Conservation (phyloP, 352 stramenopile genomes). For the Globisporangium cystogenes region DNA sequence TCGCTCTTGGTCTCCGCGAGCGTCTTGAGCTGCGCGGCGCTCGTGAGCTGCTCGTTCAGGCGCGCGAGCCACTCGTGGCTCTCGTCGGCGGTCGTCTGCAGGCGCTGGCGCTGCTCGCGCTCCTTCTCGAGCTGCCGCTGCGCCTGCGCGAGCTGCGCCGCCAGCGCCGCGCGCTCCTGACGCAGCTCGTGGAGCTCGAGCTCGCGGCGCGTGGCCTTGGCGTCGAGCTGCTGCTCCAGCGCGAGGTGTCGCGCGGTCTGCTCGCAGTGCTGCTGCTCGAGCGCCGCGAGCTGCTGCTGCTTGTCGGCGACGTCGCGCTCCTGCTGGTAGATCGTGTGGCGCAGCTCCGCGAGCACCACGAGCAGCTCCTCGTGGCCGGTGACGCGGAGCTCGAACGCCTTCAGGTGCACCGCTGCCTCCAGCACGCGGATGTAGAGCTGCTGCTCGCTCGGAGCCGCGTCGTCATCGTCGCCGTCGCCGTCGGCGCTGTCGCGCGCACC, state of each 20-base stretch:
- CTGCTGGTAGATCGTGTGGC: conserved; percentile 73
- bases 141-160: conserved; percentile 20
- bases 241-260: conserved; percentile 18
- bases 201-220: conserved; percentile 15
- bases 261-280: conserved; percentile 19
- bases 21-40: conserved; percentile 21
- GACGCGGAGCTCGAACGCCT: conserved; percentile 58
- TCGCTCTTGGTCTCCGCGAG: conserved; percentile 19
- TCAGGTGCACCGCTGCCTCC: conserved; percentile 70
- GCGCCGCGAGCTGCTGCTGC: conserved; percentile 3
- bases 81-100: conserved; percentile 14
- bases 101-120: conserved; percentile 9
- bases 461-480: neutral
- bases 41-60: conserved; percentile 15
- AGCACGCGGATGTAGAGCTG: conserved; percentile 67
- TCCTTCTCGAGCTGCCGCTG: conserved; percentile 26
- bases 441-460: conserved; percentile 24
- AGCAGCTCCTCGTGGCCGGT: conserved; percentile 74
- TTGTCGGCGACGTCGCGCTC: conserved; percentile 46
- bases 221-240: conserved; percentile 16
- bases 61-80: conserved; percentile 16
- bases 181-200: conserved; percentile 15
- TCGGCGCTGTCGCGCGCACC: conserved; percentile 10
- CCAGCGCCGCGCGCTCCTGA: conserved; percentile 23
- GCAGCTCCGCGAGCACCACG: conserved; percentile 64